Conservation (phyloP, 345 rosid genomes). For the Citrus australasica region DNA sequence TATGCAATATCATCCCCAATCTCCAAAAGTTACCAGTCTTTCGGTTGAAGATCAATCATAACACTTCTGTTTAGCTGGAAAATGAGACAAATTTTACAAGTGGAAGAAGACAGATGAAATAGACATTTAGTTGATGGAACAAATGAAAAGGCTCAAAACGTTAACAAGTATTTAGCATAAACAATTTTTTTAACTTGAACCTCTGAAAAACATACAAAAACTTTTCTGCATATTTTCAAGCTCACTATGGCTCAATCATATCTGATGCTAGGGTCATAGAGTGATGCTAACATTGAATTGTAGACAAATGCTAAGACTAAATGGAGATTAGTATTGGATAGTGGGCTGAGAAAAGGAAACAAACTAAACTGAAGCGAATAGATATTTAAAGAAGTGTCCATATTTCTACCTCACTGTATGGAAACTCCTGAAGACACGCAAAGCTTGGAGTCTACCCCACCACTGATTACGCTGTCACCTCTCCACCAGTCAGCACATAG, state of each 20-base stretch:
- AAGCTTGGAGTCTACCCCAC: conserved; percentile 86
- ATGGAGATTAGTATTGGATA: neutral
- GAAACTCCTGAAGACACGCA: conserved; percentile 60
- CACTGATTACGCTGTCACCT: conserved; percentile 71
- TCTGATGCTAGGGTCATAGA: neutral
- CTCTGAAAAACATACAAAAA: neutral
- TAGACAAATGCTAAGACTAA: neutral
- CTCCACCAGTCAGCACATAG: conserved; percentile 97
- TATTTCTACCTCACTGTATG: conserved; percentile 45
- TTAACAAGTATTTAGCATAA: no score
- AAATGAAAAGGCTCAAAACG: neutral
- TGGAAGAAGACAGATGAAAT: neutral
- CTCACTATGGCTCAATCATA: neutral
- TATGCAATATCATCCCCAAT: neutral
- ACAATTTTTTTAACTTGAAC: neutral
- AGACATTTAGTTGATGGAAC: neutral
- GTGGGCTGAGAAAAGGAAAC: neutral
- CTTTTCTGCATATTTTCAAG: neutral
- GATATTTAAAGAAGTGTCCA: neutral
- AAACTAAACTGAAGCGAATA: neutral
- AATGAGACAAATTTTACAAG: neutral
- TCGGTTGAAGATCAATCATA: neutral
- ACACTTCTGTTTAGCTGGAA: neutral
- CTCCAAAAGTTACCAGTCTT: neutral
- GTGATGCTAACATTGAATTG: neutral